Conservation (phyloP, 2,329 filamentous ascomycete species). For the Penicillium brevicompactum region DNA sequence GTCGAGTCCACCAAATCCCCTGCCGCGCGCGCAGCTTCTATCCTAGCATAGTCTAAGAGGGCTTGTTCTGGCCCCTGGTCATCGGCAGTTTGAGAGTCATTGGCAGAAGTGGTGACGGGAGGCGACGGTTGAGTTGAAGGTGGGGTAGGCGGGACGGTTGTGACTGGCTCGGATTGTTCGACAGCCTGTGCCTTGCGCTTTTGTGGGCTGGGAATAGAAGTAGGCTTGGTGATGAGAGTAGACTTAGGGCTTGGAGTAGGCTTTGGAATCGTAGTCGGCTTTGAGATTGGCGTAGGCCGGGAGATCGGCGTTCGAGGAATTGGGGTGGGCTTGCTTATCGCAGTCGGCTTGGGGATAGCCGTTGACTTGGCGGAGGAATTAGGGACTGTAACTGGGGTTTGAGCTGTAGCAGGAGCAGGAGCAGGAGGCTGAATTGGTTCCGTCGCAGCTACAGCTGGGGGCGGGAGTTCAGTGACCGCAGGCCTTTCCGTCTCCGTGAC, state of each 20-base stretch:
- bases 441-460: constrained; percentile 21
- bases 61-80: constrained; percentile 13
- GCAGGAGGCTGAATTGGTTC: constrained; percentile 21
- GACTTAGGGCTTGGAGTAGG: not conserved
- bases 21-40: constrained; percentile 7
- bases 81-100: constrained; percentile 16
- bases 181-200: constrained; percentile 29
- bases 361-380: not conserved
- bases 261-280: not conserved
- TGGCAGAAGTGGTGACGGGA: constrained; percentile 12
- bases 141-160: constrained; percentile 8
- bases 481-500: constrained; percentile 2
- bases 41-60: constrained; percentile 1
- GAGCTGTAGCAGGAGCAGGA: not conserved
- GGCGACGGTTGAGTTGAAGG: constrained; percentile 21
- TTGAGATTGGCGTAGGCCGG: not conserved
- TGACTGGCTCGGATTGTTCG: constrained; percentile 13
- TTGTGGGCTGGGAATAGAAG: constrained; percentile 30
- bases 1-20: constrained; percentile 6
- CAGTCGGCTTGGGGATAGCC: not conserved
- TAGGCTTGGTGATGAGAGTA: not conserved
- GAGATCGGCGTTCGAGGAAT: not conserved
- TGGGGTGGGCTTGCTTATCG: not conserved
- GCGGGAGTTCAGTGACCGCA: constrained; percentile 1
- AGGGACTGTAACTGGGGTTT: not conserved